Evolutionary conservation across 495 filamentous ascomycete genomes (phyloP).

Genomic region (Penicillium coprophilum): DNA sequence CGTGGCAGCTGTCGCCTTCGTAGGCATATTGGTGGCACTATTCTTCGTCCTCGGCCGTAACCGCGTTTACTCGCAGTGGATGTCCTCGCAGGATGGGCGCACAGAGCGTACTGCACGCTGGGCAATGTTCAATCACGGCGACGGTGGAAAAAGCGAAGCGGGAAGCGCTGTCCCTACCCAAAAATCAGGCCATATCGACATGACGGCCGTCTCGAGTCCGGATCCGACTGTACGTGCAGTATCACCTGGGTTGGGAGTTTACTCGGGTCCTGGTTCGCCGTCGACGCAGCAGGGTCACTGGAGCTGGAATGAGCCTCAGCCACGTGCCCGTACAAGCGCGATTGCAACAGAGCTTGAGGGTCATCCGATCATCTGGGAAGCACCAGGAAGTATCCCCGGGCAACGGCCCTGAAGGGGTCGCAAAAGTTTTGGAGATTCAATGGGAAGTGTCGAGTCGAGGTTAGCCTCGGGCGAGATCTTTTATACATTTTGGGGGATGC

Average conservation of each 20-base stretch:
- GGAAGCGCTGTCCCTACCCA: constrained; percentile 13
- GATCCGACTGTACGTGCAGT: constrained; percentile 19
- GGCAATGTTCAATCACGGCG: constrained; percentile 27
- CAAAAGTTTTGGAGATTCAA: background rate
- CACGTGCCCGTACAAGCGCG: background rate
- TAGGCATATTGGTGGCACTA: constrained; percentile 33
- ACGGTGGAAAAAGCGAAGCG: constrained; percentile 18
- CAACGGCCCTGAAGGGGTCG: background rate
- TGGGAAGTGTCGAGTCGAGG: background rate
- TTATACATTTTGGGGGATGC: background rate
- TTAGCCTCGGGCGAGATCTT: background rate
- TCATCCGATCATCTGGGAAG: constrained; percentile 4
- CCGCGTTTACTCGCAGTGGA: constrained; percentile 38
- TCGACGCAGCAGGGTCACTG: constrained; percentile 20
- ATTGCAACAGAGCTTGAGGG: constrained; percentile 34
- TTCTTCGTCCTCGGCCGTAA: constrained; percentile 45
- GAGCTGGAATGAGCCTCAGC: constrained; percentile 31
- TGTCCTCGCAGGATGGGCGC: constrained; percentile 34
- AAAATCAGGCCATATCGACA: constrained; percentile 10
- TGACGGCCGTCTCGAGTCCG: constrained; percentile 14
- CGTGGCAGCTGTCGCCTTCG: constrained; percentile 33
- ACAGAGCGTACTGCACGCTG: constrained; percentile 35
- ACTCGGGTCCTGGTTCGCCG: background rate
- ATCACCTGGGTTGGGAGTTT: constrained; percentile 8
- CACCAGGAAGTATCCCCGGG: background rate